Evolutionary conservation across 768 basidiomycete genomes (phyloP).

Genomic region (Tubosaeta sp.): DNA sequence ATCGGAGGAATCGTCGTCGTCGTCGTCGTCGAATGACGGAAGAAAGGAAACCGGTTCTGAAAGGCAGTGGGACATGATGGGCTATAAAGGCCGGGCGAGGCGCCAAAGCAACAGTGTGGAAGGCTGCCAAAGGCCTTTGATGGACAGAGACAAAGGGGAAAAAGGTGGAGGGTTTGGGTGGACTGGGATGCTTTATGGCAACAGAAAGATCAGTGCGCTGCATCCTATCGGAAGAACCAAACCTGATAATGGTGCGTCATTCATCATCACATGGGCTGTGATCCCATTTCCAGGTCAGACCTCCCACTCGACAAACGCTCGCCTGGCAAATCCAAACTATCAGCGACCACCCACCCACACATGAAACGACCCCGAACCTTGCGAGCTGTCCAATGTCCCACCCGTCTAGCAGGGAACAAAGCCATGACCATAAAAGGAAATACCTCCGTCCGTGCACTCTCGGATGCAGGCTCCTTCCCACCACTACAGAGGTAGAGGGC

Average conservation of each 20-base stretch:
- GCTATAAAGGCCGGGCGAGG: slow-evolving; percentile 11
- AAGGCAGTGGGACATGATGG: slow-evolving; percentile 16
- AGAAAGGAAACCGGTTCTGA: slow-evolving; percentile 14
- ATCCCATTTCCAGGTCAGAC: not conserved
- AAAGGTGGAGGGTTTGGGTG: not conserved
- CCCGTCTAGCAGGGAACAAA: slow-evolving; percentile 10
- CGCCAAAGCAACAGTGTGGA: slow-evolving; percentile 23
- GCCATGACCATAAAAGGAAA: slow-evolving; percentile 8
- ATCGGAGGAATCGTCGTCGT: slow-evolving; percentile 16
- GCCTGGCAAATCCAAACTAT: not conserved
- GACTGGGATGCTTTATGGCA: slow-evolving; percentile 3
- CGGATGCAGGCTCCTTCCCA: not conserved
- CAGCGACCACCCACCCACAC: not conserved
- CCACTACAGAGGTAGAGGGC: too few species aligned
- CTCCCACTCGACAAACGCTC: not conserved
- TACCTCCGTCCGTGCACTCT: not conserved
- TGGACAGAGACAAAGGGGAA: slow-evolving; percentile 19
- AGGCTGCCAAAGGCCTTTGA: slow-evolving; percentile 25
- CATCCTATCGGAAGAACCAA: slow-evolving; percentile 12
- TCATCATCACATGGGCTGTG: slow-evolving; percentile 5
- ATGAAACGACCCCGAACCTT: not conserved
- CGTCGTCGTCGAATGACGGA: slow-evolving; percentile 12
- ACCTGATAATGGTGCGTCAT: slow-evolving; percentile 13
- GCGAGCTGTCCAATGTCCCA: not conserved
- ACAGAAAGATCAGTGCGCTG: not conserved